A percentile compares a stretch with the other conserved stretches of the same genome.
Conservation (phyloP, 768 basidiomycete species). For the Postia placenta region DNA sequence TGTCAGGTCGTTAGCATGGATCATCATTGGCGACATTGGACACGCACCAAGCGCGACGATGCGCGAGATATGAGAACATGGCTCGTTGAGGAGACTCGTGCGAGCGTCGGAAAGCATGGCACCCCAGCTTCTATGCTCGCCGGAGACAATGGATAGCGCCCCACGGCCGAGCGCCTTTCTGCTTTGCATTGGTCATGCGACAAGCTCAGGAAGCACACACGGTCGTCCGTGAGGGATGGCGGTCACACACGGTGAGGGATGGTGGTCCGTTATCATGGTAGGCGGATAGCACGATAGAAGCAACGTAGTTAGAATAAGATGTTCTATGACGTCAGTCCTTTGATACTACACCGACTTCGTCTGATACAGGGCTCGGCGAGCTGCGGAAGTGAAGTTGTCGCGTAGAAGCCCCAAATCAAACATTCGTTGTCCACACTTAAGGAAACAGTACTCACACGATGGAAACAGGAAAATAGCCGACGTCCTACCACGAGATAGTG, state of each 20-base stretch:
- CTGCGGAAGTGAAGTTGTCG: not conserved
- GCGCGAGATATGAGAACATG: slow-evolving; percentile 17
- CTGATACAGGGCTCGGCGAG: no score
- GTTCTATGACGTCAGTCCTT: no score
- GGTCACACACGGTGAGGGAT: no score
- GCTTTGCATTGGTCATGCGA: no score
- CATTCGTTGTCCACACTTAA: not conserved
- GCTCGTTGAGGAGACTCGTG: not conserved
- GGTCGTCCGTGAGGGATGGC: not conserved
- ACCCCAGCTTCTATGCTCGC: no score
- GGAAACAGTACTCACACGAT: not conserved
- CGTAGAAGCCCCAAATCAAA: not conserved
- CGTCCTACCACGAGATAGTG: not conserved
- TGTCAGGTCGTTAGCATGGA: slow-evolving; percentile 1
- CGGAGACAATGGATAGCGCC: no score
- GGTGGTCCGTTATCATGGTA: no score
- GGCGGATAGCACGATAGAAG: no score
- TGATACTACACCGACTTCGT: no score
- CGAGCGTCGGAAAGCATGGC: not conserved
- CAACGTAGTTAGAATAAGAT: no score
- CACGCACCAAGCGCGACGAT: slow-evolving; percentile 20
- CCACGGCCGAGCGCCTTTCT: no score
- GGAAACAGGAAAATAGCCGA: not conserved
- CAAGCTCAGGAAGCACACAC: no score
- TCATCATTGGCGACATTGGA: not conserved